Evolutionary conservation across 208 protist species (phyloP).

Genomic region (Vickermania spadyakhi): DNA sequence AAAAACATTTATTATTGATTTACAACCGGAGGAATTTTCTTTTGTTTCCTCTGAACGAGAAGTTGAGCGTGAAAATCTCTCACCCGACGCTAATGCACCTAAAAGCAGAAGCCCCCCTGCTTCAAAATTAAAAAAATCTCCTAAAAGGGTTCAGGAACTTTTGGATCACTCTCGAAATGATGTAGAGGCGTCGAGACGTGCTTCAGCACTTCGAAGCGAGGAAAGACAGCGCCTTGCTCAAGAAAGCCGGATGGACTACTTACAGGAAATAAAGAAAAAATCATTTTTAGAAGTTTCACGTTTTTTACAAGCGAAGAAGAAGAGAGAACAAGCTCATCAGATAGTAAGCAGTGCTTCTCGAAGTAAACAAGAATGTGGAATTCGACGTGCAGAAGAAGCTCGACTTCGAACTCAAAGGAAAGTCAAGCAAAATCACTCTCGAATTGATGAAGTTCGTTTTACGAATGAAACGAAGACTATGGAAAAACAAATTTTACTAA

Average conservation of each 20-base stretch:
- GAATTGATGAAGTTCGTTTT: slow-evolving; percentile 68
- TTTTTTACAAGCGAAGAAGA: slow-evolving; percentile 36
- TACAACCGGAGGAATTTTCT: neutral
- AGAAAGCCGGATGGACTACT: slow-evolving; percentile 54
- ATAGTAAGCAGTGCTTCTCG: slow-evolving; percentile 40
- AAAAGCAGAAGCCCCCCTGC: neutral
- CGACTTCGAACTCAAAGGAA: slow-evolving; percentile 53
- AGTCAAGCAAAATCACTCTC: slow-evolving; percentile 43
- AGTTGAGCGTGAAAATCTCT: neutral
- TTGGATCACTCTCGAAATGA: slow-evolving; percentile 24
- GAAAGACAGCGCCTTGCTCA: slow-evolving; percentile 79
- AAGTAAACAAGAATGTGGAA: slow-evolving; percentile 50
- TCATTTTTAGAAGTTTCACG: slow-evolving; percentile 42
- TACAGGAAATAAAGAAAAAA: slow-evolving; percentile 63
- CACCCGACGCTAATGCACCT: neutral
- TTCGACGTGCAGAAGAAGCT: slow-evolving; percentile 59
- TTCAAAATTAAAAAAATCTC: slow-evolving; percentile 35
- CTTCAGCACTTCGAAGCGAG: slow-evolving; percentile 61
- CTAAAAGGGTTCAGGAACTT: slow-evolving; percentile 21
- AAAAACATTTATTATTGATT: slow-evolving; percentile 2
- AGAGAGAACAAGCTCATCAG: slow-evolving; percentile 55
- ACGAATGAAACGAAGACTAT: slow-evolving; percentile 64
- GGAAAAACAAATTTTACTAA: slow-evolving; percentile 52
- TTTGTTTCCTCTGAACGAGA: neutral
- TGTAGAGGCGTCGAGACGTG: slow-evolving; percentile 55